Conservation (phyloP, 371 early-diverging fungal species). For the Sporodiniella umbellata region DNA sequence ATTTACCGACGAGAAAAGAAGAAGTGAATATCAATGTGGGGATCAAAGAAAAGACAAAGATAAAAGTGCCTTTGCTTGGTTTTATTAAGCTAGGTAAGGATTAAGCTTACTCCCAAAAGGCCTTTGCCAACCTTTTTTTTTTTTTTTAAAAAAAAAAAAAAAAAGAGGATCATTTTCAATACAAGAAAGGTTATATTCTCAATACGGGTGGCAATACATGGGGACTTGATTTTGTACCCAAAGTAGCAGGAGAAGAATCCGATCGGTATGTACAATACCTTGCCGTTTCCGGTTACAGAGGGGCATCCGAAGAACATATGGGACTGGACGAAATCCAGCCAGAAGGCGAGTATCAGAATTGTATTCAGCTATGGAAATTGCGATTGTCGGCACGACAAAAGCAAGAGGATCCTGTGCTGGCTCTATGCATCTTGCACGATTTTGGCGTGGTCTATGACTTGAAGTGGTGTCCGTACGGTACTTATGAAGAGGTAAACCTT, state of each 20-base stretch:
- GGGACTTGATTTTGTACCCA: constrained; percentile 57
- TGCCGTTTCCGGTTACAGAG: constrained; percentile 53
- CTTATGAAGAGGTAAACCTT: constrained; percentile 27
- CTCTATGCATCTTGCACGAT: constrained; percentile 48
- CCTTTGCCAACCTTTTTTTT: no score
- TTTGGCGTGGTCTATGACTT: constrained; percentile 48
- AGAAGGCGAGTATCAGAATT: constrained; percentile 17
- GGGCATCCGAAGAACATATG: constrained; percentile 37
- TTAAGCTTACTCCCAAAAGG: no score
- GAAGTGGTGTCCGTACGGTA: constrained; percentile 52
- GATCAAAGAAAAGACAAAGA: constrained; percentile 1
- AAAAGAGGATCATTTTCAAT: constrained; percentile 12
- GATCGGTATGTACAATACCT: constrained; percentile 43
- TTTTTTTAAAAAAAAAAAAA: not conserved
- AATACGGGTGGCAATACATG: constrained; percentile 58
- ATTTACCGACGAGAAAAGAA: constrained; percentile 10
- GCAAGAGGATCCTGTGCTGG: constrained; percentile 30
- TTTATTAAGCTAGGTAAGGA: constrained; percentile 9
- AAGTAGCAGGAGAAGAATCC: constrained; percentile 9
- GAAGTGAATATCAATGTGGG: constrained; percentile 12
- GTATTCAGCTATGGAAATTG: constrained; percentile 56
- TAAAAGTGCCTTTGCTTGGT: constrained; percentile 1
- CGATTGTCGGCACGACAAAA: constrained; percentile 7
- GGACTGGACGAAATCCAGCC: constrained; percentile 31
- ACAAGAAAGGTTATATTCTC: constrained; percentile 27